A percentile compares a stretch with the other conserved stretches of the same genome.
Conservation (phyloP, 345 rosid species). For the Cardiospermum halicacabum region DNA sequence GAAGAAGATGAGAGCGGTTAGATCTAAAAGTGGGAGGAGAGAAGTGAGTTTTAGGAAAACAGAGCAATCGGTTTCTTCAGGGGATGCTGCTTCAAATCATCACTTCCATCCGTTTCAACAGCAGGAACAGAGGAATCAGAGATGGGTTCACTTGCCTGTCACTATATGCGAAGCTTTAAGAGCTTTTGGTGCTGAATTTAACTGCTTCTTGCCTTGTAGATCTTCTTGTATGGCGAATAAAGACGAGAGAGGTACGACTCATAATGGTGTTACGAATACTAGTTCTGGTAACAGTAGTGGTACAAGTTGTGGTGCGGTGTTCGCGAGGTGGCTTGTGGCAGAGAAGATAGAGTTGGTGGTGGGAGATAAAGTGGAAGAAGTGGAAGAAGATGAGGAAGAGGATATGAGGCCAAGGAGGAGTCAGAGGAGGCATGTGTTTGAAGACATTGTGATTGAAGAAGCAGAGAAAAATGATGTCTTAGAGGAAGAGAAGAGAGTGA, state of each 20-base stretch:
- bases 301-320: constrained; percentile 64
- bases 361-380: constrained; percentile 46
- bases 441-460: constrained; percentile 50
- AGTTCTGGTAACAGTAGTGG: constrained; percentile 19
- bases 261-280: not conserved
- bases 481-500: constrained; percentile 47
- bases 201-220: constrained; percentile 82
- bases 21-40: constrained; percentile 56
- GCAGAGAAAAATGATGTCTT: constrained; percentile 24
- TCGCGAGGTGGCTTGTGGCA: constrained; percentile 74
- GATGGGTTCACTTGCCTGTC: constrained; percentile 83
- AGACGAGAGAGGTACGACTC: constrained; percentile 21
- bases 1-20: constrained; percentile 59
- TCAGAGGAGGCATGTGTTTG: constrained; percentile 66
- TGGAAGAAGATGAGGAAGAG: constrained; percentile 20
- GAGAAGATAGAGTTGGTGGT: constrained; percentile 76
- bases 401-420: constrained; percentile 41
- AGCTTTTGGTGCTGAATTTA: constrained; percentile 75
- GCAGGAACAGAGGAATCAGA: constrained; percentile 49
- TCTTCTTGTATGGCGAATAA: constrained; percentile 54
- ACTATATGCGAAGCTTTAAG: constrained; percentile 81
- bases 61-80: constrained; percentile 23
- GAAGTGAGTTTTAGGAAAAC: constrained; percentile 64
- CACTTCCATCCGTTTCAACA: constrained; percentile 20
- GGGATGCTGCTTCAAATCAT: constrained; percentile 12